phyloP scores from a whole-genome alignment of 208 protist species.

The Porcisia hertigi region DNA sequence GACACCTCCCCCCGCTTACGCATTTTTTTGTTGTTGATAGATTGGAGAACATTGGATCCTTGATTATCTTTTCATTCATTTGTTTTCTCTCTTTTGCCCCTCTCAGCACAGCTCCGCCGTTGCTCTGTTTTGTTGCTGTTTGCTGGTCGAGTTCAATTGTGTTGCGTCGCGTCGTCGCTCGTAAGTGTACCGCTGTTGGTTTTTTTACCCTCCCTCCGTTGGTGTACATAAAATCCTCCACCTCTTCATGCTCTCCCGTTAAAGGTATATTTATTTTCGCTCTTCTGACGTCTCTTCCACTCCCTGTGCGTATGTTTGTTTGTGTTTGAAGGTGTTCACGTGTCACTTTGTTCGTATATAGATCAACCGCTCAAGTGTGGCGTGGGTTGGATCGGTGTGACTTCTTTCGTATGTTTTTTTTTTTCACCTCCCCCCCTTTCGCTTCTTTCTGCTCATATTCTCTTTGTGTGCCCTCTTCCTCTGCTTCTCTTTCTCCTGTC shows the following conservation, averaged over 20 bases:
- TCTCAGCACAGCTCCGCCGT: too few species aligned
- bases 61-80: too few species aligned
- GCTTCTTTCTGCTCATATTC: constrained; percentile 1
- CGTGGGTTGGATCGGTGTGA: neutral
- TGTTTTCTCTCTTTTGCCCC: too few species aligned
- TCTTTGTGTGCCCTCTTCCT: neutral
- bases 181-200: too few species aligned
- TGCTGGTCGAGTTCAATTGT: too few species aligned
- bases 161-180: too few species aligned
- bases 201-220: too few species aligned
- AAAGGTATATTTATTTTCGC: too few species aligned
- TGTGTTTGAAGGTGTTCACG: neutral
- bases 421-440: neutral
- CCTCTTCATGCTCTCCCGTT: too few species aligned
- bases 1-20: neutral
- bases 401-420: constrained; percentile 7
- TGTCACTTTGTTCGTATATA: constrained; percentile 20
- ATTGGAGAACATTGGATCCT: too few species aligned
- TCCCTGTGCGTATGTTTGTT: neutral
- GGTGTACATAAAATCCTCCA: too few species aligned
- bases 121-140: too few species aligned
- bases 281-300: neutral
- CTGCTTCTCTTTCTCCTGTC: neutral
- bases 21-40: constrained; percentile 1
- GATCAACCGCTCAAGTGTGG: neutral